Conservation (phyloP, 352 stramenopile species). For the Phytophthora ramorum region DNA sequence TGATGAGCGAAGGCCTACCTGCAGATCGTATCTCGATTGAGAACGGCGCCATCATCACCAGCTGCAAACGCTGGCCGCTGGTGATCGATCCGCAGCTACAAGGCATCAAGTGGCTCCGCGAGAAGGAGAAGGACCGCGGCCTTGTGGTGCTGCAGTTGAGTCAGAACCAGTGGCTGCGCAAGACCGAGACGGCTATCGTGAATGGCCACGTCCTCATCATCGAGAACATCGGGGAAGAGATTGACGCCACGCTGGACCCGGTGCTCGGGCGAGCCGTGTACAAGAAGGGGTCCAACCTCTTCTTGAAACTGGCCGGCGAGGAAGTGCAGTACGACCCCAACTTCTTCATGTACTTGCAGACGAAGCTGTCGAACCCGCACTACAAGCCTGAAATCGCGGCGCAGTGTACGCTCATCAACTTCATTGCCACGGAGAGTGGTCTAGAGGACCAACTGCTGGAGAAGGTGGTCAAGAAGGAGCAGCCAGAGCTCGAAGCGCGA, state of each 20-base stretch:
- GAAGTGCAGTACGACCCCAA: slow-evolving; percentile 97
- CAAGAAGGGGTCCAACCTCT: slow-evolving; percentile 95
- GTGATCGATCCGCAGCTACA: slow-evolving; percentile 98
- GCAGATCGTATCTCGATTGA: slow-evolving; percentile 98
- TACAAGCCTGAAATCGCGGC: slow-evolving; percentile 98
- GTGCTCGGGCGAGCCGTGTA: slow-evolving; percentile 96
- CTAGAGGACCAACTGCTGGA: slow-evolving; percentile 97
- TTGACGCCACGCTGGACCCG: slow-evolving; percentile 96
- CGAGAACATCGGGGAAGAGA: slow-evolving; percentile 97
- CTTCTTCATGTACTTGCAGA: slow-evolving; percentile 98
- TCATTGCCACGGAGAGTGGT: slow-evolving; percentile 96
- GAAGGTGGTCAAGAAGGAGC: slow-evolving; percentile 96
- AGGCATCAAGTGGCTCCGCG: slow-evolving; percentile 98
- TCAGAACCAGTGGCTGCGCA: slow-evolving; percentile 96
- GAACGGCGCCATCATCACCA: slow-evolving; percentile 97
- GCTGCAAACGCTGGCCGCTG: slow-evolving; percentile 97
- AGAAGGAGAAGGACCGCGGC: slow-evolving; percentile 94
- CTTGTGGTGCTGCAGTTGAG: slow-evolving; percentile 95
- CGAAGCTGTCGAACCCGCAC: slow-evolving; percentile 97
- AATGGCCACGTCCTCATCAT: slow-evolving; percentile 97
- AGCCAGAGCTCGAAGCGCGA: slow-evolving; percentile 94
- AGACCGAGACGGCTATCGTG: slow-evolving; percentile 94
- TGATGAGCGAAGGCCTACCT: slow-evolving; percentile 97
- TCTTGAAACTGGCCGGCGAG: slow-evolving; percentile 94
- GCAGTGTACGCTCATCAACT: slow-evolving; percentile 98